phyloP scores from a whole-genome alignment of 805 yeast genomes.

The Peterozyma toletana region DNA sequence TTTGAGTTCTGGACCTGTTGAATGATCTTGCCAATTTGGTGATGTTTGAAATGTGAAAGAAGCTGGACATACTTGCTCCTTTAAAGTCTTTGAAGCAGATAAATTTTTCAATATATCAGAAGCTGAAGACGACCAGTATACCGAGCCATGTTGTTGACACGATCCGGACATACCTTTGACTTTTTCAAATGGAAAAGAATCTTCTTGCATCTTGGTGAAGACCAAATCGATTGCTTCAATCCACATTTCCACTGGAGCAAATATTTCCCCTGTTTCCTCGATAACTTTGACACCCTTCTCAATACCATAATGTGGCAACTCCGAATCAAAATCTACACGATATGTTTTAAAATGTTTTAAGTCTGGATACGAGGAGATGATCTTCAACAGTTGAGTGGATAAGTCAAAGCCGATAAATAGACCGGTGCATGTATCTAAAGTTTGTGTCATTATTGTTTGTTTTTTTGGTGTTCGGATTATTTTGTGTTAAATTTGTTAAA shows the following conservation, averaged over 20 bases:
- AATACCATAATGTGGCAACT: conserved; percentile 54
- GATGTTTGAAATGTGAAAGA: conserved; percentile 61
- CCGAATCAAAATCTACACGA: conserved; percentile 66
- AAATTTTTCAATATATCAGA: conserved; percentile 30
- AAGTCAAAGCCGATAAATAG: conserved; percentile 72
- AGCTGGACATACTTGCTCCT: conserved; percentile 35
- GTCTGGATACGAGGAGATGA: conserved; percentile 51
- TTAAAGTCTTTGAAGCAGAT: conserved; percentile 24
- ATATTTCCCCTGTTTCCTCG: conserved; percentile 50
- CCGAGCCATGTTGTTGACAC: conserved; percentile 90
- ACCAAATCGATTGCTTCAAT: conserved; percentile 71
- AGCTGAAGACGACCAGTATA: conserved; percentile 62
- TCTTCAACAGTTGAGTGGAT: conserved; percentile 84
- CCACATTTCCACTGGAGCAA: conserved; percentile 88
- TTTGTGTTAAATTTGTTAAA: conserved; percentile 1
- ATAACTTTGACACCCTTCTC: conserved; percentile 63
- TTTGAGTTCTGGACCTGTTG: conserved; percentile 64
- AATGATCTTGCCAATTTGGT: conserved; percentile 95
- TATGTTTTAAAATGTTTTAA: conserved; percentile 50
- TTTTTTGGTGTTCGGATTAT: conserved; percentile 2
- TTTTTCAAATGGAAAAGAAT: conserved; percentile 45
- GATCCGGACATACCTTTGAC: conserved; percentile 76
- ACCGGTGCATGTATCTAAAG: conserved; percentile 11
- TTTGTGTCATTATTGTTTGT: conserved; percentile 8
- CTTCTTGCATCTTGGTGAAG: conserved; percentile 40